Conservation (phyloP, 1,284 basidiomycete species). For the Marasmius tenuissimus region DNA sequence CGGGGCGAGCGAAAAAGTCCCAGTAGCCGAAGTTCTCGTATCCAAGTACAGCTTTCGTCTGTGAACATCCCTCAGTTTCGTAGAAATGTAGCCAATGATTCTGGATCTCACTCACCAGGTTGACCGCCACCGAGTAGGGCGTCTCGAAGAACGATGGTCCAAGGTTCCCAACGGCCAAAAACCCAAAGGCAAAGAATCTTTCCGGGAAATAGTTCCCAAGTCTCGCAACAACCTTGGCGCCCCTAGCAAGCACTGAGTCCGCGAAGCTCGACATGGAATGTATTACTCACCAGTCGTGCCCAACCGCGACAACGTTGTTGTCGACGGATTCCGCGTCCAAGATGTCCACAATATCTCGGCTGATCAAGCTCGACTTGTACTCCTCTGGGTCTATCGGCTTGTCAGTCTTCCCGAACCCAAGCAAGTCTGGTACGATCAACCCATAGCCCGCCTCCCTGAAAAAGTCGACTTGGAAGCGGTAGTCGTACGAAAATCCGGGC, state of each 20-base stretch:
- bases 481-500: conserved; percentile 42
- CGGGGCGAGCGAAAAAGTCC: conserved; percentile 33
- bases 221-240: conserved; percentile 19
- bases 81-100: conserved; percentile 17
- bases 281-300: conserved; percentile 47
- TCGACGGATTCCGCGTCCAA: conserved; percentile 38
- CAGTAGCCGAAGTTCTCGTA: conserved; percentile 34
- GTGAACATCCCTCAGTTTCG: conserved; percentile 6
- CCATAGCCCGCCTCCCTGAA: conserved; percentile 37
- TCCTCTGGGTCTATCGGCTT: conserved; percentile 31
- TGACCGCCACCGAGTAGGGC: conserved; percentile 9
- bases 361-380: conserved; percentile 21
- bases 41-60: conserved; percentile 22
- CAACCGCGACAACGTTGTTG: conserved; percentile 37
- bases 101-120: conserved; percentile 10
- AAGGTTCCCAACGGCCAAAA: conserved; percentile 40
- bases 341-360: conserved; percentile 31
- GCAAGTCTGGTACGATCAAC: conserved; percentile 40
- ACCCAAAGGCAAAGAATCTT: conserved; percentile 42
- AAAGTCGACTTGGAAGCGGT: conserved; percentile 41
- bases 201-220: conserved; percentile 36
- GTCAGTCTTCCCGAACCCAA: conserved; percentile 41
- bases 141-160: conserved; percentile 21
- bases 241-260: neutral
- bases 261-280: neutral